Evolutionary conservation across 2,329 filamentous ascomycete genomes (phyloP), one percentile per base, ranked within the genome.

Genomic region (Sporothrix pseudoabietina): DNA sequence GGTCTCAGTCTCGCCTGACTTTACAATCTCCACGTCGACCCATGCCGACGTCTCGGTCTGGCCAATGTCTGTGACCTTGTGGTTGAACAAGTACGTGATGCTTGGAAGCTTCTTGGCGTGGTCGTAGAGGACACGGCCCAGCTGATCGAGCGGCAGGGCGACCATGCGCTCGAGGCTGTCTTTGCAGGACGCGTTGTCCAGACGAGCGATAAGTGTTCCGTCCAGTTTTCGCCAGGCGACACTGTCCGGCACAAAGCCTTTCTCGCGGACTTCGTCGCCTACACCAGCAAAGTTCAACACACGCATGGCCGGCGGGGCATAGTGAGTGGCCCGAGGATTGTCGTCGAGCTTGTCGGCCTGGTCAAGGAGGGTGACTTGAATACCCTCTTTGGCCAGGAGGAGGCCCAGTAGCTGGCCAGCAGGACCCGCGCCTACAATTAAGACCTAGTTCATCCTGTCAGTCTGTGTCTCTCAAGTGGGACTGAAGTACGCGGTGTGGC

Each of bases 141-240:
- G 59, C 32, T 22, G 26, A 14, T 63, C 22, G 30, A 63, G 32
- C 16, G 59, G 59, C 30, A 63, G 59, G 3, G 22, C 26, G 9
- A 63, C 32, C 30, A 63, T 35, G 32, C 59, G 26, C 14, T 63
- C 59, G 14, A 16, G 22, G 7, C 19, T 22, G 7, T 63, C 30
- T 9, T 39, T 32, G 3, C 12, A 10, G 19, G 30, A 32, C 2
- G 12, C 30, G 19, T 63, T 41, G 49, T 54, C 14, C 5, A 41
- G 6, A 5, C 30, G 32, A 9, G 59, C 59, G 16, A 63, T 26
- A 14, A 32, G 35, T 5, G 59, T 63, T 3, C 30, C 32, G 59
- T 63, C 59, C 32, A 63, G 32, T 16, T 63, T 63, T 30, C 59
- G 59, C 59, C 59, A 63, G 12, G 59, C 26, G 22, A 63, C 59